phyloP scores from a whole-genome alignment of 2,329 filamentous ascomycete genomes.

The Aspergillus aculeatus region DNA sequence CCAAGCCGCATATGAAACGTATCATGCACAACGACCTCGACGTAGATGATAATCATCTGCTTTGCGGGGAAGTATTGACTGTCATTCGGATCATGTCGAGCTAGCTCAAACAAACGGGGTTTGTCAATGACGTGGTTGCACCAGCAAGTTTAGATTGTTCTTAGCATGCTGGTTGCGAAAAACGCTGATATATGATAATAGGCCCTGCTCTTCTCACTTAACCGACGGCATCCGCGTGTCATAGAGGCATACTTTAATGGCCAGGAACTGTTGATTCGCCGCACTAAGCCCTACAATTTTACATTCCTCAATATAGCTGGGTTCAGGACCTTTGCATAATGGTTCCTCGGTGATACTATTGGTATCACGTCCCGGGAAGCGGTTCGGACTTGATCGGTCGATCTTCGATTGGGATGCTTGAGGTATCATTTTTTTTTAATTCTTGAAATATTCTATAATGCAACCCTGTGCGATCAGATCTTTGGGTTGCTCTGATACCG shows the following conservation, averaged over 20 bases:
- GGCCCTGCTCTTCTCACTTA: conserved; percentile 2
- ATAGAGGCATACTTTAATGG: conserved; percentile 10
- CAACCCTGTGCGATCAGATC: not conserved
- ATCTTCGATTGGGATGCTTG: not conserved
- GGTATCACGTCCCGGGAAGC: conserved; percentile 1
- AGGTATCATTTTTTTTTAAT: not conserved
- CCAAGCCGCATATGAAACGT: too few species aligned
- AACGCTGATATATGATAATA: not conserved
- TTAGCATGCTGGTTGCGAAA: not conserved
- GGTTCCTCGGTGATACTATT: not conserved
- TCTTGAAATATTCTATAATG: not conserved
- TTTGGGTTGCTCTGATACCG: not conserved
- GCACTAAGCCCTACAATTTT: not conserved
- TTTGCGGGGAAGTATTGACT: not conserved
- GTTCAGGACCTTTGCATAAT: conserved; percentile 7
- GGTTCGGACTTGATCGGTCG: not conserved
- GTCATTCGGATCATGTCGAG: conserved; percentile 1
- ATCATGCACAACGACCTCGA: too few species aligned
- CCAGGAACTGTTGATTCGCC: conserved; percentile 1
- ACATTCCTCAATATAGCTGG: not conserved
- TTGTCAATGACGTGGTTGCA: not conserved
- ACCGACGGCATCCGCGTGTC: conserved; percentile 1
- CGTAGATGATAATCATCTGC: too few species aligned
- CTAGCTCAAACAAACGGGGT: not conserved
- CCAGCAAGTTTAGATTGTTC: not conserved